These are phyloP conservation scores for Calonectria pseudoturangicola DNA, from an alignment of 2,329 filamentous ascomycete species.

Conservation along the genomic window DNA sequence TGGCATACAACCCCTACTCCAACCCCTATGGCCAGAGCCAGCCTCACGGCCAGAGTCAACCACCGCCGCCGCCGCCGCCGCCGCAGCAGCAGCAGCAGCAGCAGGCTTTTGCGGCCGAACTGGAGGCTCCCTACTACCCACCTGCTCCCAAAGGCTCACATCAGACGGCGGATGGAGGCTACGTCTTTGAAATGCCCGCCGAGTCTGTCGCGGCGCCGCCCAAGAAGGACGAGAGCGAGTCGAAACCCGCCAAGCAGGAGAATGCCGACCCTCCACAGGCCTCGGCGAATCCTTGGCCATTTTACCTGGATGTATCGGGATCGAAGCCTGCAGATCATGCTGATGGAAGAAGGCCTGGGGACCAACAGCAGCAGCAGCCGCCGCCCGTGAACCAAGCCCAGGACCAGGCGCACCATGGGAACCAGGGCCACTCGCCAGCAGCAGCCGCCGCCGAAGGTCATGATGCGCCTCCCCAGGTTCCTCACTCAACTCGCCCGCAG, in stretches of 20 bases:
- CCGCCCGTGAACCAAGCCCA: neutral
- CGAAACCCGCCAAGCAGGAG: constrained; percentile 24
- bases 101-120: constrained; percentile 54
- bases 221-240: constrained; percentile 32
- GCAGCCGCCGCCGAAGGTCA: constrained; percentile 36
- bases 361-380: constrained; percentile 21
- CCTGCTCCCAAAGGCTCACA: constrained; percentile 41
- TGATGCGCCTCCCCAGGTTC: constrained; percentile 39
- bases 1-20: constrained; percentile 46
- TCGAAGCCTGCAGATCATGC: constrained; percentile 20
- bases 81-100: neutral
- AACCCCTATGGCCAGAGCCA: constrained; percentile 21
- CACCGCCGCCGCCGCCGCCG: neutral
- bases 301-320: constrained; percentile 52
- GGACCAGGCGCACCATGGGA: constrained; percentile 40
- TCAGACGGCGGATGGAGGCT: constrained; percentile 47
- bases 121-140: constrained; percentile 52
- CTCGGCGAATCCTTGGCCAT: constrained; percentile 57
- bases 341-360: constrained; percentile 29
- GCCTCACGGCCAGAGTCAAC: constrained; percentile 11
- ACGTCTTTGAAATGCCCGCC: constrained; percentile 59
- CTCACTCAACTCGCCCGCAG: constrained; percentile 44
- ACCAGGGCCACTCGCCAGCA: constrained; percentile 18
- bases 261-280: constrained; percentile 16
- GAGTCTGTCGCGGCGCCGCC: constrained; percentile 49